phyloP scores from a whole-genome alignment of 139 green algal genomes.

The Astrephomene gubernaculifera region DNA sequence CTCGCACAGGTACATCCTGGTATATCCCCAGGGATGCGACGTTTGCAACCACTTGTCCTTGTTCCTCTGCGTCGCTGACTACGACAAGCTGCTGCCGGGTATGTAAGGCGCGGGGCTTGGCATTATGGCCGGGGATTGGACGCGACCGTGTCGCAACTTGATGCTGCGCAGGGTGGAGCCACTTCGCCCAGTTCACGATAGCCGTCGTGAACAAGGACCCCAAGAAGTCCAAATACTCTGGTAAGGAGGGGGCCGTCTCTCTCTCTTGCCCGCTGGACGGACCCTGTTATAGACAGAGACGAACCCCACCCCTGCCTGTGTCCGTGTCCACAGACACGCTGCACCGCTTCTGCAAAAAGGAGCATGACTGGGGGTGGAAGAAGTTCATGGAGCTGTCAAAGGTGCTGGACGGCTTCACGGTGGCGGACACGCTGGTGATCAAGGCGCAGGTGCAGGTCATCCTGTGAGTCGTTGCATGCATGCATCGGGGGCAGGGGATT shows the following conservation, averaged over 20 bases:
- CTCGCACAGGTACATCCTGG: slow-evolving; percentile 92
- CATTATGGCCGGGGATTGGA: background rate
- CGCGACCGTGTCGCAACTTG: background rate
- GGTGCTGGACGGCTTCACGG: slow-evolving; percentile 94
- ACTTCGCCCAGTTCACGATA: slow-evolving; percentile 99
- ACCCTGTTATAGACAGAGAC: too few species aligned
- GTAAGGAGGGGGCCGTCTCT: too few species aligned
- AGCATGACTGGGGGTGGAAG: slow-evolving; percentile 99
- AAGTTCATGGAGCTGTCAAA: slow-evolving; percentile 97
- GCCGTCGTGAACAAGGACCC: slow-evolving; percentile 98
- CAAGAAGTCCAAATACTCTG: slow-evolving; percentile 98
- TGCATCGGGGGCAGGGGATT: background rate
- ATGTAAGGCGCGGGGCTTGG: background rate
- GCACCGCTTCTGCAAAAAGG: slow-evolving; percentile 99
- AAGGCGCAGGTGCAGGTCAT: slow-evolving; percentile 96
- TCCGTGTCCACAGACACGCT: slow-evolving; percentile 85
- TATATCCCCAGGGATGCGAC: slow-evolving; percentile 98
- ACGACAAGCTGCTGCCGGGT: slow-evolving; percentile 98
- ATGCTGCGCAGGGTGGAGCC: slow-evolving; percentile 89
- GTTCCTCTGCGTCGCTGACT: slow-evolving; percentile 99
- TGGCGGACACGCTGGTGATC: slow-evolving; percentile 94
- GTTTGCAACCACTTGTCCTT: slow-evolving; percentile 98
- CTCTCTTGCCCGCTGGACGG: too few species aligned
- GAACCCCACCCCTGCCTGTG: background rate
- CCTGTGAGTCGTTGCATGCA: slow-evolving; percentile 58